Percentiles rank a stretch among this genome's conserved stretches.
These are phyloP conservation scores for Brettanomyces sp. DNA, from an alignment of 805 yeast species.

Conservation along the genomic window DNA sequence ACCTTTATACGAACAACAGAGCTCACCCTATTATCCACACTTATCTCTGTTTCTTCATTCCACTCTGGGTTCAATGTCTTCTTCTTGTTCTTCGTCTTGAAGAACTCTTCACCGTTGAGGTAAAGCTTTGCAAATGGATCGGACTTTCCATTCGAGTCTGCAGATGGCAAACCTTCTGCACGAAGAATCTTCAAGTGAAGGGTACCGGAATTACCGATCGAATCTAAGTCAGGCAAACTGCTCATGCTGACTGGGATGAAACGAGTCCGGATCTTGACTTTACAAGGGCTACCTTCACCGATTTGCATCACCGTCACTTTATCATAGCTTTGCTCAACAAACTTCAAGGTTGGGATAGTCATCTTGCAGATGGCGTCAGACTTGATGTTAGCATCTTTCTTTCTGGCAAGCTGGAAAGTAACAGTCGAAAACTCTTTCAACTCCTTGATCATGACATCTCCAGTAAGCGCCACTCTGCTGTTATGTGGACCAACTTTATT, in stretches of 20 bases:
- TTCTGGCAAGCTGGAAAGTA: slow-evolving; percentile 51
- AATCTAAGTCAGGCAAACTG: slow-evolving; percentile 63
- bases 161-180: slow-evolving; percentile 67
- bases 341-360: slow-evolving; percentile 54
- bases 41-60: slow-evolving; percentile 60
- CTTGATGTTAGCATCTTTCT: slow-evolving; percentile 42
- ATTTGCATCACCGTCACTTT: slow-evolving; percentile 50
- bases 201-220: slow-evolving; percentile 65
- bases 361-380: slow-evolving; percentile 54
- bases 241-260: slow-evolving; percentile 69
- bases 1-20: slow-evolving; percentile 50
- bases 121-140: slow-evolving; percentile 80
- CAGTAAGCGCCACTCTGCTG: slow-evolving; percentile 32
- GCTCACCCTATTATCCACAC: slow-evolving; percentile 52
- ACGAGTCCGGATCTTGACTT: slow-evolving; percentile 48
- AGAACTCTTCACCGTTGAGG: slow-evolving; percentile 54
- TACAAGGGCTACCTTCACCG: slow-evolving; percentile 32
- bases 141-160: slow-evolving; percentile 87
- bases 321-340: slow-evolving; percentile 57
- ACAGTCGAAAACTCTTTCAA: slow-evolving; percentile 58
- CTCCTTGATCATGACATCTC: slow-evolving; percentile 72
- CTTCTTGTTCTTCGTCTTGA: slow-evolving; percentile 72
- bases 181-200: slow-evolving; percentile 49
- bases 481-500: slow-evolving; percentile 38
- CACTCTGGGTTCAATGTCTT: slow-evolving; percentile 86